These are phyloP conservation scores for Acanthamoeba divionensis DNA, from an alignment of 208 protist species.

Conservation along the genomic window DNA sequence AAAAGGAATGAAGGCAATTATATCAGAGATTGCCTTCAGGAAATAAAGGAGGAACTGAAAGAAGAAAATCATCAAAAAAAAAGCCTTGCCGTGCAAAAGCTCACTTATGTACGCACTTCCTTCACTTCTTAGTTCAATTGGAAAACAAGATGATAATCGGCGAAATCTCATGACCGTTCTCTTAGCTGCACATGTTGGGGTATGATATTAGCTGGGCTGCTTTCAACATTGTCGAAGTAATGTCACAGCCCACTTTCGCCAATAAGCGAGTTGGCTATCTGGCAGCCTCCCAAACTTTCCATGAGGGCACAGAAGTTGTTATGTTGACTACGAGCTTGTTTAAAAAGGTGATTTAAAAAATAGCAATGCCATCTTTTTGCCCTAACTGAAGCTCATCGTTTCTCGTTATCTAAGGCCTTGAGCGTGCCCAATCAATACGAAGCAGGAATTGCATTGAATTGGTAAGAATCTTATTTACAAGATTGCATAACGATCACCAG, in stretches of 20 bases:
- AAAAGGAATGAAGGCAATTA: conserved; percentile 87
- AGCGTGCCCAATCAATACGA: conserved; percentile 92
- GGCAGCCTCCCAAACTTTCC: conserved; percentile 92
- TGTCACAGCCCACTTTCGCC: conserved; percentile 87
- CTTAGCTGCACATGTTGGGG: conserved; percentile 94
- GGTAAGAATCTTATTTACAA: too few species aligned
- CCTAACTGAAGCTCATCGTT: neutral
- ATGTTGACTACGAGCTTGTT: conserved; percentile 94
- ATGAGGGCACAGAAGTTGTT: conserved; percentile 93
- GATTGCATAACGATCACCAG: too few species aligned
- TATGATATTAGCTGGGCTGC: conserved; percentile 93
- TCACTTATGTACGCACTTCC: conserved; percentile 87
- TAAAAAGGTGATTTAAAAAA: conserved; percentile 83
- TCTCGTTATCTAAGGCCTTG: conserved; percentile 81
- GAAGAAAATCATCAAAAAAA: conserved; percentile 87
- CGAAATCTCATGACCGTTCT: neutral
- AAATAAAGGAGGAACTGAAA: conserved; percentile 93
- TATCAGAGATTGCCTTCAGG: conserved; percentile 88
- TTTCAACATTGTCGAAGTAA: conserved; percentile 95
- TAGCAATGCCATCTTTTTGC: neutral
- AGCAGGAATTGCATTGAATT: conserved; percentile 92
- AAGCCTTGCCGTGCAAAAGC: conserved; percentile 93
- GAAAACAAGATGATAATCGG: neutral
- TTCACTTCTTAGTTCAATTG: neutral
- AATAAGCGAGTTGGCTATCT: conserved; percentile 88